phyloP scores from a whole-genome alignment of 805 yeast species.

The Zygoascus tannicola region DNA sequence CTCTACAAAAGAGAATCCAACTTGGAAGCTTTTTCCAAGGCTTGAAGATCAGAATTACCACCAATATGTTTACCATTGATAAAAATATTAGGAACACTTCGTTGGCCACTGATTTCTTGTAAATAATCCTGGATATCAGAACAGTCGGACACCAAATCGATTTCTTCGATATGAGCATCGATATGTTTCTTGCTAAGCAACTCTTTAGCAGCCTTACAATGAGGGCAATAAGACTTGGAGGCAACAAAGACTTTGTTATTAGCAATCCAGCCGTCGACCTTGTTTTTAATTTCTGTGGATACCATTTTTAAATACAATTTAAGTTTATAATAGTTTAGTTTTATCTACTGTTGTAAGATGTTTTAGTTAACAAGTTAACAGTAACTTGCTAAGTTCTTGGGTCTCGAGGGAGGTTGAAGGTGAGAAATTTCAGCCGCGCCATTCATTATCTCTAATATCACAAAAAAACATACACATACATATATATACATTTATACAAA shows the following conservation, averaged over 20 bases:
- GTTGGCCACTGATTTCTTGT: slow-evolving; percentile 72
- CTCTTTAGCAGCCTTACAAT: slow-evolving; percentile 40
- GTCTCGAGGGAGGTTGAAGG: too few species aligned
- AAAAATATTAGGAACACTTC: slow-evolving; percentile 89
- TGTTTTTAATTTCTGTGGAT: slow-evolving; percentile 4
- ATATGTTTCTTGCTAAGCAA: slow-evolving; percentile 31
- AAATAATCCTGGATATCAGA: slow-evolving; percentile 75
- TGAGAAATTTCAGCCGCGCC: too few species aligned
- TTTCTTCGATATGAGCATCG: slow-evolving; percentile 40
- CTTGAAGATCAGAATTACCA: slow-evolving; percentile 85
- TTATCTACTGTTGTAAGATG: too few species aligned
- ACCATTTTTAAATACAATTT: background rate
- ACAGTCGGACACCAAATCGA: slow-evolving; percentile 54
- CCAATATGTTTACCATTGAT: slow-evolving; percentile 91
- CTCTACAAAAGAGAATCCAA: slow-evolving; percentile 34
- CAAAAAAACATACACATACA: too few species aligned
- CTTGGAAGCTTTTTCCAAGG: slow-evolving; percentile 52
- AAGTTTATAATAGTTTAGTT: background rate
- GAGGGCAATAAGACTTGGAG: slow-evolving; percentile 67
- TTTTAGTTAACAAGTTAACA: too few species aligned
- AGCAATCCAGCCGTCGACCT: slow-evolving; percentile 12
- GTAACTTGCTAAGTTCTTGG: too few species aligned
- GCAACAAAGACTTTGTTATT: slow-evolving; percentile 38
- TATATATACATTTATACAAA: background rate
- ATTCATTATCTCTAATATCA: too few species aligned